Evolutionary conservation across 805 yeast genomes (phyloP).

Genomic region (Candida maris): DNA sequence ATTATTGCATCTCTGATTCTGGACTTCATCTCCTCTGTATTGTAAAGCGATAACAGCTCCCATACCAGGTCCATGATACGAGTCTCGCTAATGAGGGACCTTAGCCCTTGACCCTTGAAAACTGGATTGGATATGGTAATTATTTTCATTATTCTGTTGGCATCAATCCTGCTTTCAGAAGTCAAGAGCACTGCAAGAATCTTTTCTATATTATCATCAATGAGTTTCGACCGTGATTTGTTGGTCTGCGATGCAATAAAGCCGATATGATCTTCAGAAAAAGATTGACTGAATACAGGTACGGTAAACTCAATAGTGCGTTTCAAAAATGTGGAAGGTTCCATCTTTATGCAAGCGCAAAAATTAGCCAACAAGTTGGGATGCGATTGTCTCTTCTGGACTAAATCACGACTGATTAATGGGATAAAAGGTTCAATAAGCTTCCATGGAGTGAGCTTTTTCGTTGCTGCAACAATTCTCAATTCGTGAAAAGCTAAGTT

Average conservation of each 20-base stretch:
- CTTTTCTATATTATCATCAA: conserved; percentile 45
- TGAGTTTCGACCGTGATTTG: conserved; percentile 43
- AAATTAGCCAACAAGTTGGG: conserved; percentile 55
- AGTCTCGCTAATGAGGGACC: conserved; percentile 29
- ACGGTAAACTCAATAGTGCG: conserved; percentile 72
- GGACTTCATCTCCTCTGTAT: conserved; percentile 22
- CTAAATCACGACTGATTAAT: conserved; percentile 59
- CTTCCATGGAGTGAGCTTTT: conserved; percentile 69
- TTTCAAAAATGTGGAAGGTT: conserved; percentile 56
- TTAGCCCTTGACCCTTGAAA: conserved; percentile 32
- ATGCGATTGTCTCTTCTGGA: conserved; percentile 47
- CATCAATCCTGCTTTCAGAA: conserved; percentile 45
- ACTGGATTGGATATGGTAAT: conserved; percentile 51
- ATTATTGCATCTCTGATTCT: conserved; percentile 42
- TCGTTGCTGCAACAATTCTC: conserved; percentile 51
- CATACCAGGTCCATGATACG: conserved; percentile 31
- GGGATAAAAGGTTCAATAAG: conserved; percentile 77
- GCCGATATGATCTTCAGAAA: conserved; percentile 58
- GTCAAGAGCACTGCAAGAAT: conserved; percentile 59
- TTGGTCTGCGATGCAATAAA: conserved; percentile 55
- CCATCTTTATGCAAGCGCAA: conserved; percentile 62
- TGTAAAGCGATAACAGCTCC: conserved; percentile 43
- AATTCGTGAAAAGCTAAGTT: conserved; percentile 68
- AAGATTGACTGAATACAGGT: conserved; percentile 69
- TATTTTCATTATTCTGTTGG: conserved; percentile 47